Base-by-base conservation (phyloP, 2,329 filamentous ascomycete genomes). In the Bipolaris victoriae region DNA sequence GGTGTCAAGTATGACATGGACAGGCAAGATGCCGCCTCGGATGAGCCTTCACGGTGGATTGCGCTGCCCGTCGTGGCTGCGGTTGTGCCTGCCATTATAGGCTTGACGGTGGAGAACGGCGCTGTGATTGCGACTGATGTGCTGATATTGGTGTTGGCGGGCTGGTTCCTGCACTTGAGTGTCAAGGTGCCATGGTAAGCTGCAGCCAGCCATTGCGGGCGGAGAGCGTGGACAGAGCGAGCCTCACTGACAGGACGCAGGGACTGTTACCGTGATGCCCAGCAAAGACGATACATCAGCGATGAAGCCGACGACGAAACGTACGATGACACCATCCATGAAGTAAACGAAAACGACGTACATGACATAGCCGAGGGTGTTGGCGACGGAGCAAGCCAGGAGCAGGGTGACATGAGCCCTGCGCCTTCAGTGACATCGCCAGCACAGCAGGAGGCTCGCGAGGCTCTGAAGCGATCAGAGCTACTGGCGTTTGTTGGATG, bases 121-220 rank as follows among this genome's bases (percentile, higher is more conserved):
- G 89, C 88, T 66, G 86, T 89, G 0, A 83, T 97, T 60, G 86
- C 93, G 52, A 97, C 92, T 0, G 94, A 98, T 76, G 78, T 96
- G 26, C 89, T 95, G 67, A 81, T 98, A 33, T 79, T 98, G 31
- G 87, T 85, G 2, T 77, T 98, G 60, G 90, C 91, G 2, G 91
- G 89, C 4, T 84, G 97, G 43, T 96, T 97, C 69, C 81, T 98
- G 60, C 93, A 97, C 73, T 97, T 92, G 91, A 93, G 91, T 47
- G 89, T 97, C 41, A 89, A 91, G 54, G 82, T 95, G 64, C 94
- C 94, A 66, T 98, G 94, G 93, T 93, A 80, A 73, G 67, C 54
- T 51, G 35, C 20, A 13, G 33, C 20, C 11, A 24, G 13, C 26
- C 11, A 7, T 16, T 13, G 37, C 35, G 35, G 43, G 22, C 24